Evolutionary conservation across 106 monocot genomes (phyloP), one percentile per base, ranked within the genome.

Genomic region (Dendrobium catenatum): DNA sequence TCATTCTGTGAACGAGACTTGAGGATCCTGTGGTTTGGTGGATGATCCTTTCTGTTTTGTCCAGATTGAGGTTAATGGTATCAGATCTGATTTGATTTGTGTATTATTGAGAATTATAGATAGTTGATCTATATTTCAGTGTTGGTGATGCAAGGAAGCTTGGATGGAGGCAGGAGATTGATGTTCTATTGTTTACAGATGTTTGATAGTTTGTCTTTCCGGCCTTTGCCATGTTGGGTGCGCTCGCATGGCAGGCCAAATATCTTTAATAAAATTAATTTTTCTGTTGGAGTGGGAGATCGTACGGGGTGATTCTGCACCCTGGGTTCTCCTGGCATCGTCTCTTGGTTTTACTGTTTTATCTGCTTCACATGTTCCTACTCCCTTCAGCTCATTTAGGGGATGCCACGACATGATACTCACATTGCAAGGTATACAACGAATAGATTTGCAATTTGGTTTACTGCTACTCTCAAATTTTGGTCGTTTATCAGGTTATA

Each of bases 211-310:
- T 37, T 70, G 70, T 70, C 51, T 11, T 61, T 5, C 0, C 77
- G 86, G 55, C 86, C 86, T 83, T 86, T 86, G 86, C 86, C 86
- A 80, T 86, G 86, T 80, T 80, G 86, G 86, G 86, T 86, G 86
- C 83, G 86, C 86, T 86, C 86, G 86, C 86, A 80, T 86, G 86
- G 86, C 86, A 83, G 86, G 86, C 75, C 83, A 80, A 56, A 15
- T 19, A n/a, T 2, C 9, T 76, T 16, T 80, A 86, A 83, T 75
- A 79, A 79, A 86, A 83, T 15, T 55, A 4, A 22, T 51, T 3
- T 5, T 56, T 67, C 80, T 79, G 55, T 29, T 6, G 19, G 78
- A 8, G 70, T 64, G 75, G 79, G 82, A 82, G 86, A 82, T 83
- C 82, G 88, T 82, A 88, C 79, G 88, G 88, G 85, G 82, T 66